Evolutionary conservation across 139 green algal species (phyloP).

Genomic region (Chlorella sp.): DNA sequence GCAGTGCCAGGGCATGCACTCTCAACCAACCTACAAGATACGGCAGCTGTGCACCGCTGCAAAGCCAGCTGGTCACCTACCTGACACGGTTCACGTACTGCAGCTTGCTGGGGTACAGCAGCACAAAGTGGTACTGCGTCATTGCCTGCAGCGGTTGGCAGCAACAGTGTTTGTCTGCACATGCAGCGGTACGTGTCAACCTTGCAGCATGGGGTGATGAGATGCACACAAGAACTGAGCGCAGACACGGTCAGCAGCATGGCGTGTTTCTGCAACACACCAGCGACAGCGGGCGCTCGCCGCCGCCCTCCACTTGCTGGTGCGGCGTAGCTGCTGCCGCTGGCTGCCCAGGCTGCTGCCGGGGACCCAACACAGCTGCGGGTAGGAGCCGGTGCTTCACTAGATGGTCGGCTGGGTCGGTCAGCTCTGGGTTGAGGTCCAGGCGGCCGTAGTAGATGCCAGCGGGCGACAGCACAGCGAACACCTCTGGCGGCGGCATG

Average conservation of each 20-base stretch:
- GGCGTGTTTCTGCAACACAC: neutral
- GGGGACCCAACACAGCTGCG: neutral
- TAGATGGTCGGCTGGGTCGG: slow-evolving; percentile 41
- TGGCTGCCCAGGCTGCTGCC: neutral
- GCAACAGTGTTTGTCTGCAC: neutral
- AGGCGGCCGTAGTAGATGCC: slow-evolving; percentile 57
- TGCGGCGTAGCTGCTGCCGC: neutral
- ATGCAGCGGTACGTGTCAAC: neutral
- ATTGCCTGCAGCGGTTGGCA: slow-evolving; percentile 51
- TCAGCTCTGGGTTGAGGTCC: neutral
- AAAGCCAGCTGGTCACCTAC: no score
- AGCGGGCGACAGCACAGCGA: slow-evolving; percentile 53
- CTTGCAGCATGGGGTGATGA: no score
- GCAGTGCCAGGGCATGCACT: no score
- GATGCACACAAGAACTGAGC: neutral
- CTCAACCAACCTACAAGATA: no score
- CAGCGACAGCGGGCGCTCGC: slow-evolving; percentile 58
- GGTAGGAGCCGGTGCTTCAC: slow-evolving; percentile 46
- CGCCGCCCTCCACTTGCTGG: neutral
- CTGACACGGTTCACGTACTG: slow-evolving; percentile 73
- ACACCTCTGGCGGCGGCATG: slow-evolving; percentile 36
- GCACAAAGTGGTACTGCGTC: slow-evolving; percentile 83
- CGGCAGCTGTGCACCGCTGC: no score
- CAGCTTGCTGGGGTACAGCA: slow-evolving; percentile 73
- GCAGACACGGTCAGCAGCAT: neutral